These are phyloP conservation scores for Yamadazyma taylorii DNA, from an alignment of 1,139 yeast species.

Conservation along the genomic window DNA sequence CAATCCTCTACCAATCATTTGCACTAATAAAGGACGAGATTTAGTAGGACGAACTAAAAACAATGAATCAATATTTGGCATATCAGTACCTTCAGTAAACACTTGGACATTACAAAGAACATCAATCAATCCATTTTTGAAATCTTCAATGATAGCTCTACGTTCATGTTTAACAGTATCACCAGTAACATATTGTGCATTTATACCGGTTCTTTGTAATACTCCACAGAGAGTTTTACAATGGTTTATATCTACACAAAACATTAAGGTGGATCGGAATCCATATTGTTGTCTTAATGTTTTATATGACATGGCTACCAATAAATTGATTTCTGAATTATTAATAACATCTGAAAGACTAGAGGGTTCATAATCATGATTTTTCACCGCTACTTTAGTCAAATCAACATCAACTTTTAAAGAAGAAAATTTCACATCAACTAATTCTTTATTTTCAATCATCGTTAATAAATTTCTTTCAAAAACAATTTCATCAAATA, in stretches of 20 bases:
- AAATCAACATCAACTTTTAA: conserved; percentile 47
- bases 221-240: conserved; percentile 54
- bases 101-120: conserved; percentile 87
- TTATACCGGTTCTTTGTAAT: conserved; percentile 60
- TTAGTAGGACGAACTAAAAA: conserved; percentile 80
- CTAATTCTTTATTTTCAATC: conserved; percentile 68
- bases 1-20: conserved; percentile 92
- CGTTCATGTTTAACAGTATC: conserved; percentile 58
- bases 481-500: conserved; percentile 75
- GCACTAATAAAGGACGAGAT: conserved; percentile 69
- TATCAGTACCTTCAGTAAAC: conserved; percentile 94
- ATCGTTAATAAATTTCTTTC: conserved; percentile 66
- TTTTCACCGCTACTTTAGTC: conserved; percentile 25
- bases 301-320: conserved; percentile 60
- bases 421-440: conserved; percentile 66
- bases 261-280: conserved; percentile 67
- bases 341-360: conserved; percentile 59
- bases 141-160: conserved; percentile 52
- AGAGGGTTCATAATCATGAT: conserved; percentile 56
- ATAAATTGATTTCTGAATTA: conserved; percentile 49
- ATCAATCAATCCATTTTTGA: conserved; percentile 60
- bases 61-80: conserved; percentile 84
- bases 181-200: conserved; percentile 75
- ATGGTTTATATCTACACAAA: conserved; percentile 76
- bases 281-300: conserved; percentile 35